phyloP scores from a whole-genome alignment of 352 stramenopile genomes.

The Phytophthora cactorum region DNA sequence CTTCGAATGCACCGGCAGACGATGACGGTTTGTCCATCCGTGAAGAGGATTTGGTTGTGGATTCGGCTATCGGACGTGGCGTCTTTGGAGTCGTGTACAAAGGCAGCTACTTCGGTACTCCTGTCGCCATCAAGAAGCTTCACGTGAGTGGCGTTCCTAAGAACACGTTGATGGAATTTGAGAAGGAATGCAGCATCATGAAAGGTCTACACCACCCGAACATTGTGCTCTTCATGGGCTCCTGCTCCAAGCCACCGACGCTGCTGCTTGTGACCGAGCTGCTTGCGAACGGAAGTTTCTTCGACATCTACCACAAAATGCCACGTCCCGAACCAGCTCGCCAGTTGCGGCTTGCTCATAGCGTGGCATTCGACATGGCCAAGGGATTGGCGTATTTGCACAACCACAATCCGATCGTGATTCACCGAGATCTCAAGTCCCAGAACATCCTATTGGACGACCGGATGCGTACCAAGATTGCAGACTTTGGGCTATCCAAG shows the following conservation, averaged over 20 bases:
- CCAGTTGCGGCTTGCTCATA: constrained; percentile 74
- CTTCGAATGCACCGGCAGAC: constrained; percentile 47
- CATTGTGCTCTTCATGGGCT: constrained; percentile 98
- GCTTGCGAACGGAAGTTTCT: constrained; percentile 85
- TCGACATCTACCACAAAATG: constrained; percentile 90
- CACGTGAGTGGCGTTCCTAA: constrained; percentile 80
- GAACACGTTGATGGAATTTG: constrained; percentile 83
- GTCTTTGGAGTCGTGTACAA: constrained; percentile 88
- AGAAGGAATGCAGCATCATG: constrained; percentile 89
- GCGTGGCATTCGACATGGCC: constrained; percentile 89
- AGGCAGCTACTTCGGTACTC: constrained; percentile 84
- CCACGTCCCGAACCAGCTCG: constrained; percentile 55
- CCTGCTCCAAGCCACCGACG: constrained; percentile 96
- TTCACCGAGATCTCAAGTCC: constrained; percentile 93
- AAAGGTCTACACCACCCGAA: constrained; percentile 96
- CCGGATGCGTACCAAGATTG: constrained; percentile 88
- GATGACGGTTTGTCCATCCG: constrained; percentile 81
- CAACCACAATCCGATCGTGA: constrained; percentile 96
- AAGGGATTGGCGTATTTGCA: constrained; percentile 97
- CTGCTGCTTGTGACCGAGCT: constrained; percentile 96
- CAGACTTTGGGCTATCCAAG: constrained; percentile 83
- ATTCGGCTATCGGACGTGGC: constrained; percentile 72
- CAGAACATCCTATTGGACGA: constrained; percentile 85
- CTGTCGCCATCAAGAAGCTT: constrained; percentile 87
- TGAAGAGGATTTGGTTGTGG: constrained; percentile 78